Conservation (phyloP, 164 flowering plant species). For the Vitis vinifera region DNA sequence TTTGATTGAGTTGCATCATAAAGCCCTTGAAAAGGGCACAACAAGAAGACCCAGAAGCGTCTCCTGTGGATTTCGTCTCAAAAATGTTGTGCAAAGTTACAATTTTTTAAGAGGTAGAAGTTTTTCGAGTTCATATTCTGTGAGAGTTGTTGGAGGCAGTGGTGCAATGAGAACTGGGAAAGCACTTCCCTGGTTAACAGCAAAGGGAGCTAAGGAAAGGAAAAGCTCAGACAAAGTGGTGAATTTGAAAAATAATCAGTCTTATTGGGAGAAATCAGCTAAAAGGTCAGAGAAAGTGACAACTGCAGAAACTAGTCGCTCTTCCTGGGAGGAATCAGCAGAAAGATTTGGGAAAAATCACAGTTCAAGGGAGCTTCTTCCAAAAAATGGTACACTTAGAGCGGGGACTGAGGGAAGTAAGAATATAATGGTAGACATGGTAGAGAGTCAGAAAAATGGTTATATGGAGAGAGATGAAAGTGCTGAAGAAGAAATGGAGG, state of each 20-base stretch:
- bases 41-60: constrained; percentile 19
- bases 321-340: constrained; percentile 16
- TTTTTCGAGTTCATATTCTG: constrained; percentile 39
- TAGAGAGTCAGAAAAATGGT: constrained; percentile 10
- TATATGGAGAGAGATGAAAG: constrained; percentile 12
- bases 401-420: constrained; percentile 11
- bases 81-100: neutral
- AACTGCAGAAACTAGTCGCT: neutral
- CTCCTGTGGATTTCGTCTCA: constrained; percentile 20
- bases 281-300: constrained; percentile 28
- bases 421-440: constrained; percentile 7
- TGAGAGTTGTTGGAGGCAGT: constrained; percentile 20
- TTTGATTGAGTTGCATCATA: constrained; percentile 11
- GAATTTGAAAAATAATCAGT: constrained; percentile 18
- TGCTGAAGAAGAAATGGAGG: constrained; percentile 29
- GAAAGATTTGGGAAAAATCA: neutral
- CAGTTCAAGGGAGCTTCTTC: too few relatives aligned
- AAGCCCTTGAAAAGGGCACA: constrained; percentile 1
- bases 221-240: constrained; percentile 22
- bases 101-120: constrained; percentile 21
- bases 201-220: constrained; percentile 29
- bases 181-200: constrained; percentile 62
- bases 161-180: constrained; percentile 20
- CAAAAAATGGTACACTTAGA: too few relatives aligned
- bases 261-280: constrained; percentile 66